Evolutionary conservation across 768 basidiomycete species (phyloP).

Genomic region (Mycena epipterygia): DNA sequence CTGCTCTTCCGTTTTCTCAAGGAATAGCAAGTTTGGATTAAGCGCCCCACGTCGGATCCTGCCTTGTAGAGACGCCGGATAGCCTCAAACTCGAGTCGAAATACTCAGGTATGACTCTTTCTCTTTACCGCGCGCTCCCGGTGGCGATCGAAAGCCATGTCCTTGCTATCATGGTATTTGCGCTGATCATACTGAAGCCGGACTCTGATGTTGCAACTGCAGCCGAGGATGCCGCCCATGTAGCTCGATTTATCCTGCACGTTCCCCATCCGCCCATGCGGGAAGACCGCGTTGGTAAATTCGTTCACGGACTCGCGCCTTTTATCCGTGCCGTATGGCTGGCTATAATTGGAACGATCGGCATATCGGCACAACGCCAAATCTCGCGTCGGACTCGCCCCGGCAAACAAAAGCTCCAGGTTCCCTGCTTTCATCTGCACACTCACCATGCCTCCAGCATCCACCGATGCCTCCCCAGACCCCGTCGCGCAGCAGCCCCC

Average conservation of each 20-base stretch:
- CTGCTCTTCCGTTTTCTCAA: no score
- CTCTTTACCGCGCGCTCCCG: background rate
- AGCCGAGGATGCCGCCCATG: no score
- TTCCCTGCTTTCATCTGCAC: constrained; percentile 10
- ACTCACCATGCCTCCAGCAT: constrained; percentile 35
- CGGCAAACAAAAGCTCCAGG: constrained; percentile 1
- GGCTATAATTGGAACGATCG: no score
- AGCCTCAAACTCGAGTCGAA: background rate
- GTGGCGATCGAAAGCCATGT: background rate
- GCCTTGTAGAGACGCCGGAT: no score
- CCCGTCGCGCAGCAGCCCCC: background rate
- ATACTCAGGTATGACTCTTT: background rate
- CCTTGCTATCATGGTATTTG: background rate
- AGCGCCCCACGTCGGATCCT: no score
- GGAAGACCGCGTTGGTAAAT: no score
- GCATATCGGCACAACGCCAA: constrained; percentile 48
- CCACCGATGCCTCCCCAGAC: constrained; percentile 19
- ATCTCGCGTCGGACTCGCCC: no score
- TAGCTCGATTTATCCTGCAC: no score
- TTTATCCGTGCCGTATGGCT: constrained; percentile 28
- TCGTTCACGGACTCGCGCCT: background rate
- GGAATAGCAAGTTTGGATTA: no score
- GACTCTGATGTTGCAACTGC: no score
- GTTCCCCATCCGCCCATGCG: no score
- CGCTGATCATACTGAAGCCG: background rate